Evolutionary conservation across 1,284 basidiomycete genomes (phyloP).

Genomic region (Papiliotrema terrestris): DNA sequence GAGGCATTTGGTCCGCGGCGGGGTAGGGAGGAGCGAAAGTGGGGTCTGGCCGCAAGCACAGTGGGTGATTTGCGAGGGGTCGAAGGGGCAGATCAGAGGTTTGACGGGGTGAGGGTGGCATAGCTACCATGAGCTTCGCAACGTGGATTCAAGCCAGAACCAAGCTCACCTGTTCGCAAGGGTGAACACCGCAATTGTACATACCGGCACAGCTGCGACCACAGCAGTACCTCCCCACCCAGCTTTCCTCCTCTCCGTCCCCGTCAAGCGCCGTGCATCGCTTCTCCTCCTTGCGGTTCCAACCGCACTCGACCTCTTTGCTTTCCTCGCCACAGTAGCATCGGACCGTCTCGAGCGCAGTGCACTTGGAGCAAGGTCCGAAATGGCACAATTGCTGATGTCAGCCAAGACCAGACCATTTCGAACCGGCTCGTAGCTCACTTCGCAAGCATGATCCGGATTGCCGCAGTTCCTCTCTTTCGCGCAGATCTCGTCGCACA

Average conservation of each 20-base stretch:
- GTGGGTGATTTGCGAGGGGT: slow-evolving; percentile 62
- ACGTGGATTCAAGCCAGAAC: background rate
- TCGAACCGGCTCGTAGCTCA: slow-evolving; percentile 6
- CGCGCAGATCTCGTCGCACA: slow-evolving; percentile 66
- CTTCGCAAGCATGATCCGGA: slow-evolving; percentile 52
- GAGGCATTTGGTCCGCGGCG: slow-evolving; percentile 60
- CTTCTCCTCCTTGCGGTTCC: slow-evolving; percentile 49
- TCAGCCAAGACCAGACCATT: slow-evolving; percentile 48
- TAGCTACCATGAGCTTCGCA: slow-evolving; percentile 23
- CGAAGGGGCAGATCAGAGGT: slow-evolving; percentile 65
- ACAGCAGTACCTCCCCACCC: slow-evolving; percentile 71
- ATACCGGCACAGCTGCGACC: slow-evolving; percentile 60
- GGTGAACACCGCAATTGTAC: slow-evolving; percentile 73
- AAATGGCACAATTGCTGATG: slow-evolving; percentile 60
- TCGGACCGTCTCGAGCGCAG: slow-evolving; percentile 54
- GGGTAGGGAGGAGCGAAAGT: slow-evolving; percentile 50
- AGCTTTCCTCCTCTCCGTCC: slow-evolving; percentile 46
- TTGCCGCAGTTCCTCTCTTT: slow-evolving; percentile 63
- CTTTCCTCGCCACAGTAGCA: slow-evolving; percentile 76
- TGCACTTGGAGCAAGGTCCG: slow-evolving; percentile 65
- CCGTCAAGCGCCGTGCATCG: slow-evolving; percentile 24
- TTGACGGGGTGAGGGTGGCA: slow-evolving; percentile 65
- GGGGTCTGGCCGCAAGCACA: slow-evolving; percentile 77
- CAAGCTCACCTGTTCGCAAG: slow-evolving; percentile 57
- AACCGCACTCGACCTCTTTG: slow-evolving; percentile 63